These are phyloP conservation scores for Yamadazyma kanchanaburiensis DNA, from an alignment of 1,139 yeast genomes.

Conservation along the genomic window DNA sequence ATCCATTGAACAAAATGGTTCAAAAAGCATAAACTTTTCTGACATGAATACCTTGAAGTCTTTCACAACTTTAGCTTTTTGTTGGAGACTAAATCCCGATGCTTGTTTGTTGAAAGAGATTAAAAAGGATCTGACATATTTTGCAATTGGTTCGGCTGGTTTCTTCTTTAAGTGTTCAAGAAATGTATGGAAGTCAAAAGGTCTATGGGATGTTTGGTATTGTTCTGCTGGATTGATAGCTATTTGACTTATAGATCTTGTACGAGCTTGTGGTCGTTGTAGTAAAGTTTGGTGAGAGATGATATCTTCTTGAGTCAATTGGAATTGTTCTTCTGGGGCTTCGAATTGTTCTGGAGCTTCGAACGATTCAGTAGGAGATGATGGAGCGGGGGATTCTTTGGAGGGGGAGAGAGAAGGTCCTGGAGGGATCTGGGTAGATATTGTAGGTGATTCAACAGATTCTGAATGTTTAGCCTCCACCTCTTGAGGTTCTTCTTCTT, in stretches of 20 bases:
- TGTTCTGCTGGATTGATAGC: slow-evolving; percentile 14
- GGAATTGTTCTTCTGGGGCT: slow-evolving; percentile 11
- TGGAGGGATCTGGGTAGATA: too few relatives aligned
- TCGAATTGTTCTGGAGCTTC: slow-evolving; percentile 10
- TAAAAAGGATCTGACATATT: slow-evolving; percentile 78
- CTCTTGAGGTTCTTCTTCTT: too few relatives aligned
- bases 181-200: slow-evolving; percentile 83
- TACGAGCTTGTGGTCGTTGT: slow-evolving; percentile 1
- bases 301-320: slow-evolving; percentile 13
- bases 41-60: slow-evolving; percentile 75
- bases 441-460: too few relatives aligned
- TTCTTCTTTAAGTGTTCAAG: slow-evolving; percentile 67
- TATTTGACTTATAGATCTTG: slow-evolving; percentile 11
- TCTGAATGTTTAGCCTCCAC: slow-evolving; percentile 4
- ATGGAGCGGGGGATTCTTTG: too few relatives aligned
- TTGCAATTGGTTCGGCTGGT: slow-evolving; percentile 84
- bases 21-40: slow-evolving; percentile 59
- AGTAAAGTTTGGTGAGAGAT: slow-evolving; percentile 4
- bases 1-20: slow-evolving; percentile 72
- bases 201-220: slow-evolving; percentile 39
- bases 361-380: too few relatives aligned
- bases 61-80: slow-evolving; percentile 69
- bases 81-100: slow-evolving; percentile 62
- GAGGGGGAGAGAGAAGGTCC: too few relatives aligned
- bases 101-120: slow-evolving; percentile 68